phyloP scores from a whole-genome alignment of 2,329 filamentous ascomycete genomes.

The Fusarium equiseti region DNA sequence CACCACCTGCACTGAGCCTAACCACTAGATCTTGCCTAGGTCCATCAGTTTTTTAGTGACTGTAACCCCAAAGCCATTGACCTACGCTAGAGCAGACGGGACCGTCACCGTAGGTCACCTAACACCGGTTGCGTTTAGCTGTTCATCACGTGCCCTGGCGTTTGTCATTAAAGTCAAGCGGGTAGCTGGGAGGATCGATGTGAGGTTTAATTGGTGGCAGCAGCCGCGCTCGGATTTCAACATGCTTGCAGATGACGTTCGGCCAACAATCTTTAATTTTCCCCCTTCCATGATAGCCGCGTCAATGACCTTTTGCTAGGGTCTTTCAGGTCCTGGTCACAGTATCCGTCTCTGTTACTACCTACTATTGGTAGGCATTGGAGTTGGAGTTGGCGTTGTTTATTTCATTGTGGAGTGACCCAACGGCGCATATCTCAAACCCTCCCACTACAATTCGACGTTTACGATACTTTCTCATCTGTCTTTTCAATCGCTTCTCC shows the following conservation, averaged over 20 bases:
- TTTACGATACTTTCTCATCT: conserved; percentile 13
- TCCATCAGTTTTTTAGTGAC: conserved; percentile 31
- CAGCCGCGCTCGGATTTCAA: conserved; percentile 35
- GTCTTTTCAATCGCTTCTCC: conserved; percentile 17
- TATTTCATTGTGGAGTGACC: not conserved
- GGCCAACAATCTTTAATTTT: conserved; percentile 10
- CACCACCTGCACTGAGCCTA: conserved; percentile 1
- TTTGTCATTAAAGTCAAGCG: conserved; percentile 12
- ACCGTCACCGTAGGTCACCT: not conserved
- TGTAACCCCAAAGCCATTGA: conserved; percentile 14
- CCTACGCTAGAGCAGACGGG: not conserved
- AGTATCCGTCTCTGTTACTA: not conserved
- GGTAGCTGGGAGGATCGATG: conserved; percentile 7
- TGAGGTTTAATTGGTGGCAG: conserved; percentile 20
- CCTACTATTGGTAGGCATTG: not conserved
- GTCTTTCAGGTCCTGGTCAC: not conserved
- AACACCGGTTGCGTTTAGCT: not conserved
- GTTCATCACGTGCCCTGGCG: conserved; percentile 44
- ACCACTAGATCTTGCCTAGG: conserved; percentile 3
- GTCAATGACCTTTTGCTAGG: not conserved
- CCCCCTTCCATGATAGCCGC: conserved; percentile 1
- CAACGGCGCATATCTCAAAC: conserved; percentile 1
- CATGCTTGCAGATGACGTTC: conserved; percentile 30
- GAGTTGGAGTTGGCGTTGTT: conserved; percentile 7
- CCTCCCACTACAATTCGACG: conserved; percentile 13